Percentiles rank a stretch among this genome's conserved stretches.
Evolutionary conservation across 495 filamentous ascomycete genomes (phyloP).

Genomic region (Annulohypoxylon nitens): DNA sequence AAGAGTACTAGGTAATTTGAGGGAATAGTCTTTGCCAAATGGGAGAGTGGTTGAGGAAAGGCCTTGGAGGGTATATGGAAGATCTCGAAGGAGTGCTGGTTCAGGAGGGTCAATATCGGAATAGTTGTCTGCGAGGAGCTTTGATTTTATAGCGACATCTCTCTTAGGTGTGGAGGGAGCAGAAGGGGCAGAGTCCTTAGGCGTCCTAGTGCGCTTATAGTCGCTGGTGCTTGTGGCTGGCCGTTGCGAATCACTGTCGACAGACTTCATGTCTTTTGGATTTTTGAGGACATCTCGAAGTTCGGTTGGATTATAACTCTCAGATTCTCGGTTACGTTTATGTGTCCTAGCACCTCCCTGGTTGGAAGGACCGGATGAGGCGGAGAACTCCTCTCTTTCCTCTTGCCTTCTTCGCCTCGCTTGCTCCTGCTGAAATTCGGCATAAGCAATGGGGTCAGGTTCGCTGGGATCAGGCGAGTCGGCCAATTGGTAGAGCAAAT

Average conservation of each 20-base stretch:
- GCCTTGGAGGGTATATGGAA: conserved; percentile 95
- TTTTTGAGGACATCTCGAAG: conserved; percentile 51
- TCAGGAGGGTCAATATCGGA: conserved; percentile 70
- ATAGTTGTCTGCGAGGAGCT: conserved; percentile 65
- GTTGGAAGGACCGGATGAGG: conserved; percentile 46
- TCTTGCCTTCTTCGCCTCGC: conserved; percentile 40
- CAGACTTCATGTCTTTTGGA: conserved; percentile 46
- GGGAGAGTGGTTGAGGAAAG: conserved; percentile 86
- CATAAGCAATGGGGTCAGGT: conserved; percentile 53
- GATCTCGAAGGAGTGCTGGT: conserved; percentile 82
- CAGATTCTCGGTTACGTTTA: conserved; percentile 28
- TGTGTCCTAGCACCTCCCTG: conserved; percentile 30
- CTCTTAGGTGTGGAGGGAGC: conserved; percentile 41
- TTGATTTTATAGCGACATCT: conserved; percentile 65
- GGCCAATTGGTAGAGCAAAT: conserved; percentile 86
- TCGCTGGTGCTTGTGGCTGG: conserved; percentile 43
- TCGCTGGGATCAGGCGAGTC: conserved; percentile 67
- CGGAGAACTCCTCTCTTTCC: conserved; percentile 41
- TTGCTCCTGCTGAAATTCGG: conserved; percentile 52
- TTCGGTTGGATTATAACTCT: conserved; percentile 49
- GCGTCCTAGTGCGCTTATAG: conserved; percentile 39
- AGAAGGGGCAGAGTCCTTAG: conserved; percentile 43
- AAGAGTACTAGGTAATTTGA: conserved; percentile 81
- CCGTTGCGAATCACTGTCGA: conserved; percentile 42
- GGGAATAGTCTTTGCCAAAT: conserved; percentile 72